A percentile compares a stretch with the other conserved stretches of the same genome.
Conservation (phyloP, 1,139 yeast genomes). For the Pichia sp. region DNA sequence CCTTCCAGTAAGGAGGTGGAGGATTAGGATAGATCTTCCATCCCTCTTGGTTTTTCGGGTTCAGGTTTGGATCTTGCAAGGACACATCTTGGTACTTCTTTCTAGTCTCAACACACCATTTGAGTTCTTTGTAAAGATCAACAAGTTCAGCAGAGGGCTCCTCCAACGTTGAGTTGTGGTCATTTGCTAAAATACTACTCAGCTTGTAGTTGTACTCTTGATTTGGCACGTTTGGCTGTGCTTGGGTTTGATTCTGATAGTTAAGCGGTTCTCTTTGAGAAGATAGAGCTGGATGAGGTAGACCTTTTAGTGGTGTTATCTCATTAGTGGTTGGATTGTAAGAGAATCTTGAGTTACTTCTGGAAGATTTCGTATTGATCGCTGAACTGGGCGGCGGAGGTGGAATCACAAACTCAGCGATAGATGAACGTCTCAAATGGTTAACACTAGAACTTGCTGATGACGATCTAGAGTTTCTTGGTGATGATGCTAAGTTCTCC, state of each 20-base stretch:
- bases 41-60: conserved; percentile 66
- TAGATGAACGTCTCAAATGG: conserved; percentile 27
- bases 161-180: conserved; percentile 54
- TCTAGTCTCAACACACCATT: conserved; percentile 66
- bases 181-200: conserved; percentile 56
- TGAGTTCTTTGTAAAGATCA: conserved; percentile 63
- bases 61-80: conserved; percentile 62
- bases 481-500: conserved; percentile 37
- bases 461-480: conserved; percentile 22
- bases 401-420: conserved; percentile 29
- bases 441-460: conserved; percentile 14
- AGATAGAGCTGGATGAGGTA: not conserved
- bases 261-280: conserved; percentile 4
- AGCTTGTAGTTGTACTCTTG: conserved; percentile 28
- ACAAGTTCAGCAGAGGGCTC: conserved; percentile 63
- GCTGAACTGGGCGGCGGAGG: conserved; percentile 28
- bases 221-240: not conserved
- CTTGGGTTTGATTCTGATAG: not conserved
- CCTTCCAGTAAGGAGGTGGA: conserved; percentile 86
- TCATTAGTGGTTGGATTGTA: conserved; percentile 27
- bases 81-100: conserved; percentile 69
- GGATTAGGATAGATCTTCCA: conserved; percentile 94
- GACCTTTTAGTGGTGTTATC: conserved; percentile 17
- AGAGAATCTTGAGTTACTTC: conserved; percentile 17
- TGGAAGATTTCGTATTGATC: conserved; percentile 5